A percentile compares a stretch with the other conserved stretches of the same genome.
Evolutionary conservation across 176 grass and related monocot genomes (phyloP).

Genomic region (Aegilops tauschii): DNA sequence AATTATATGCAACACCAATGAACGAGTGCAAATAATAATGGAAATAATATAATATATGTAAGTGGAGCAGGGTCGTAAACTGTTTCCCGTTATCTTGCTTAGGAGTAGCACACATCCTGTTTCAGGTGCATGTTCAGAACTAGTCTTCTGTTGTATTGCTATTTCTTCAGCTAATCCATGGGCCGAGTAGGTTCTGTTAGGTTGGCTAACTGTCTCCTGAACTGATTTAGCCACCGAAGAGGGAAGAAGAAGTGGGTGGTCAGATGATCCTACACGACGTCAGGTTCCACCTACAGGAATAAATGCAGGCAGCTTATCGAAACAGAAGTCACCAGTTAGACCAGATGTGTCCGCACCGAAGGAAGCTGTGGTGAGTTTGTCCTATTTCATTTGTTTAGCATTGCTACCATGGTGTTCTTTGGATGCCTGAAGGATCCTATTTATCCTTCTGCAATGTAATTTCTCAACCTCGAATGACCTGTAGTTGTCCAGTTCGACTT

Average conservation of each 20-base stretch:
- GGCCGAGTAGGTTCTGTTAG: conserved; percentile 10
- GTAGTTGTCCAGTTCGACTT: conserved; percentile 97
- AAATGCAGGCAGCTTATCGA: conserved; percentile 52
- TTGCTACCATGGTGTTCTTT: neutral
- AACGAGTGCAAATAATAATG: neutral
- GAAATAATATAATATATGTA: neutral
- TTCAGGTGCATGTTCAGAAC: neutral
- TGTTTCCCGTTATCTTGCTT: neutral
- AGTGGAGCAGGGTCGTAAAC: neutral
- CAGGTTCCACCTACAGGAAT: conserved; percentile 51
- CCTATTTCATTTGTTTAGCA: neutral
- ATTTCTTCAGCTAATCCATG: conserved; percentile 2
- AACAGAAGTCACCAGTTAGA: conserved; percentile 47
- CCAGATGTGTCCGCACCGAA: conserved; percentile 33
- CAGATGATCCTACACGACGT: conserved; percentile 51
- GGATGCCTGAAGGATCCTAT: neutral
- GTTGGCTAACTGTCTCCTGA: neutral
- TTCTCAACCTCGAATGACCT: conserved; percentile 71
- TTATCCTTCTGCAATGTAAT: conserved; percentile 48
- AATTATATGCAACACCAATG: neutral
- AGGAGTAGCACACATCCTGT: neutral
- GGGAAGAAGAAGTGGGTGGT: conserved; percentile 62
- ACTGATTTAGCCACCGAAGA: conserved; percentile 63
- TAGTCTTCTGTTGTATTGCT: conserved; percentile 26
- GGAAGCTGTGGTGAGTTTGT: conserved; percentile 56